These are phyloP conservation scores for Fusarium concolor DNA, from an alignment of 2,329 filamentous ascomycete genomes.

Conservation along the genomic window DNA sequence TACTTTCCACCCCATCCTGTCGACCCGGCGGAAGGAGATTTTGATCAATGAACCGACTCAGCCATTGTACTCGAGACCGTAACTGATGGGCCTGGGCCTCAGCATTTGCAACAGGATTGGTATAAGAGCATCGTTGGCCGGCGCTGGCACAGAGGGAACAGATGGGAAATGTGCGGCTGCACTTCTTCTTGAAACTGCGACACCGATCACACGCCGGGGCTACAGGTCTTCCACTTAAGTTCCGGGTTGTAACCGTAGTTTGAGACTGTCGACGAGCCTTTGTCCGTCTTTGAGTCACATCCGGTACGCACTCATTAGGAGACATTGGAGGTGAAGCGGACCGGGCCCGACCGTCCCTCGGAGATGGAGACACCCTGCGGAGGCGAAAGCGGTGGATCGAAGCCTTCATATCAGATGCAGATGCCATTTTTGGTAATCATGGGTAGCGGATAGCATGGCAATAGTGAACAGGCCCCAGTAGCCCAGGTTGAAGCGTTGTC, in stretches of 20 bases:
- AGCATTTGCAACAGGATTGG: constrained; percentile 49
- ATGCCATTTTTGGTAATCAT: constrained; percentile 39
- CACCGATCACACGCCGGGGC: constrained; percentile 56
- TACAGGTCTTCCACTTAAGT: constrained; percentile 18
- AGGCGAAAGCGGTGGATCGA: constrained; percentile 46
- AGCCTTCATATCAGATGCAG: constrained; percentile 46
- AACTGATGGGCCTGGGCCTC: constrained; percentile 52
- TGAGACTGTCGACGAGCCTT: constrained; percentile 21
- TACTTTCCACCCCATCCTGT: constrained; percentile 46
- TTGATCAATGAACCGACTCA: constrained; percentile 53
- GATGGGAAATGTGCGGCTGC: constrained; percentile 55
- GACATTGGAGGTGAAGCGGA: constrained; percentile 45
- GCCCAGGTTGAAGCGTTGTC: background rate
- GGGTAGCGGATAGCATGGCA: constrained; percentile 22
- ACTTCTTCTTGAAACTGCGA: constrained; percentile 60
- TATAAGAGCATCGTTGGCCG: constrained; percentile 53
- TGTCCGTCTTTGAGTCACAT: constrained; percentile 33
- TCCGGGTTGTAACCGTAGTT: background rate
- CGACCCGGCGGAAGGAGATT: constrained; percentile 41
- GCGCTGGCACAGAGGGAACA: constrained; percentile 56
- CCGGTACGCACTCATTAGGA: constrained; percentile 28
- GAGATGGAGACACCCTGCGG: constrained; percentile 44
- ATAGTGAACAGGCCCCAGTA: constrained; percentile 1
- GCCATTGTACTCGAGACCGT: constrained; percentile 55
- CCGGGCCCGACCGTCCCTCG: constrained; percentile 41